Conservation (phyloP, 176 grass and related monocot genomes). For the Pharus latifolius region DNA sequence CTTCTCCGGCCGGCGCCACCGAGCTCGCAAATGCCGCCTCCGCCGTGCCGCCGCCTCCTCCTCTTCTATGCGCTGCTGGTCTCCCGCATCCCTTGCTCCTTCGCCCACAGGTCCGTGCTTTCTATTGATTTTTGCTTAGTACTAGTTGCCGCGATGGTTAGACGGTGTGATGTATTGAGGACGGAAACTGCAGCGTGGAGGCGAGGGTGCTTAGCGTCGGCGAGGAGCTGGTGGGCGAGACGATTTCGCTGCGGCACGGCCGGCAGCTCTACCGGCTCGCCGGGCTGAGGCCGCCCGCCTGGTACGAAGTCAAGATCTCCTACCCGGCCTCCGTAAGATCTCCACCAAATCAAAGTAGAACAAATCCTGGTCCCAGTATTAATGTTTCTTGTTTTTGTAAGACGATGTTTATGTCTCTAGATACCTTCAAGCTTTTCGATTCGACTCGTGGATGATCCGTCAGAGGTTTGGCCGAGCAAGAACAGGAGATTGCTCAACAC, state of each 20-base stretch:
- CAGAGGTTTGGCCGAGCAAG: conserved; percentile 22
- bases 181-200: conserved; percentile 41
- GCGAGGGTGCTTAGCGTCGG: conserved; percentile 46
- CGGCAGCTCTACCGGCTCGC: conserved; percentile 46
- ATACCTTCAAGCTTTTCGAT: conserved; percentile 77
- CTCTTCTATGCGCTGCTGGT: not conserved
- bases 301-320: conserved; percentile 98
- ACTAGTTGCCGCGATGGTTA: too few relatives aligned
- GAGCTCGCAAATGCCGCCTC: not conserved
- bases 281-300: conserved; percentile 32
- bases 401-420: conserved; percentile 13
- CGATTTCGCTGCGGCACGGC: conserved; percentile 39
- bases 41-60: not conserved
- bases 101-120: not conserved
- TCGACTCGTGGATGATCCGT: conserved; percentile 11
- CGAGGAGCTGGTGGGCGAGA: conserved; percentile 44
- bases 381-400: not conserved
- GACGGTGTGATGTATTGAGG: too few relatives aligned
- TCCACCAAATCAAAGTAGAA: not conserved
- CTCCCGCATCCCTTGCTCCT: not conserved
- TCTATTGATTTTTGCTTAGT: not conserved
- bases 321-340: conserved; percentile 79
- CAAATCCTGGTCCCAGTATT: not conserved
- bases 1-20: not conserved
- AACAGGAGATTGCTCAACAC: conserved; percentile 90